phyloP scores from a whole-genome alignment of 2,329 filamentous ascomycete species.

The Stachybotrys elegans region DNA sequence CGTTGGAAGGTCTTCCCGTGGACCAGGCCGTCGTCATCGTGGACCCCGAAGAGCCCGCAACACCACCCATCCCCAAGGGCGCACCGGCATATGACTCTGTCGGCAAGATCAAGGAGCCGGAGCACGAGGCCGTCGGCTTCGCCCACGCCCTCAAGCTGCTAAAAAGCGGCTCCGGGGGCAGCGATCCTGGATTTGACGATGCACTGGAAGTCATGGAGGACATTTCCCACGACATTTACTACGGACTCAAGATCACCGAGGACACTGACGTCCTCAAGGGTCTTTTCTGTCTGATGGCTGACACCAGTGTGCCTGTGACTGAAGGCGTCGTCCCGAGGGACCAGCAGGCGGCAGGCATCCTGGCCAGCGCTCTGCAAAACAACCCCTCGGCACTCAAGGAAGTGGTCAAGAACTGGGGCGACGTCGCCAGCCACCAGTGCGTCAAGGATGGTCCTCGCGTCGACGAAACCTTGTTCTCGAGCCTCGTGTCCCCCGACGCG shows the following conservation, averaged over 20 bases:
- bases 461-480: conserved; percentile 34
- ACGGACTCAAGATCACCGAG: conserved; percentile 58
- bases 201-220: conserved; percentile 57
- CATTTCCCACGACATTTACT: conserved; percentile 64
- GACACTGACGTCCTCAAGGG: conserved; percentile 46
- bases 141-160: conserved; percentile 42
- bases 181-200: conserved; percentile 34
- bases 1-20: conserved; percentile 44
- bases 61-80: conserved; percentile 35
- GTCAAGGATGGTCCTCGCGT: conserved; percentile 21
- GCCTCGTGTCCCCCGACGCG: conserved; percentile 27
- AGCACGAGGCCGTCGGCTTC: conserved; percentile 24
- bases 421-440: conserved; percentile 34
- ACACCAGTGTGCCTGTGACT: conserved; percentile 17
- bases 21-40: conserved; percentile 51
- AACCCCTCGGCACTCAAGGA: conserved; percentile 56
- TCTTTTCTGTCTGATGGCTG: conserved; percentile 52
- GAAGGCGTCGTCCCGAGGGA: conserved; percentile 31
- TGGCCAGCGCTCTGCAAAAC: conserved; percentile 58
- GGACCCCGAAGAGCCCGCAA: conserved; percentile 36
- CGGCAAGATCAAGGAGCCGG: conserved; percentile 52
- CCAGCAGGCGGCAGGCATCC: conserved; percentile 50
- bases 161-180: conserved; percentile 32
- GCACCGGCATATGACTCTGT: conserved; percentile 53
- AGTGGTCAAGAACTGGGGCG: conserved; percentile 43